phyloP scores from a whole-genome alignment of 1,284 basidiomycete species.

The Stereum hirsutum region DNA sequence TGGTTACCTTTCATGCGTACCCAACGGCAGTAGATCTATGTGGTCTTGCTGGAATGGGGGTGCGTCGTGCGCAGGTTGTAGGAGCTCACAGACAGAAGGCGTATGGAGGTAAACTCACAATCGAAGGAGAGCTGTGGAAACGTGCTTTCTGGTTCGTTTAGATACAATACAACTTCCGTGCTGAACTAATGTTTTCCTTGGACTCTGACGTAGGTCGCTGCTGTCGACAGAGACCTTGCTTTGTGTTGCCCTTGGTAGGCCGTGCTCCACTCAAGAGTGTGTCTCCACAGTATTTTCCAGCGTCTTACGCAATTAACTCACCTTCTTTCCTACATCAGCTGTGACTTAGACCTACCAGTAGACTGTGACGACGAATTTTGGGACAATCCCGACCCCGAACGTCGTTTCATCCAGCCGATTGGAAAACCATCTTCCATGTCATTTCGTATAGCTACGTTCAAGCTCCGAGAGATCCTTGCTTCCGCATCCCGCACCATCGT shows the following conservation, averaged over 20 bases:
- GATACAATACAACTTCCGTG: not conserved
- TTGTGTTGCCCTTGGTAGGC: constrained; percentile 65
- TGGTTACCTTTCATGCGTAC: constrained; percentile 41
- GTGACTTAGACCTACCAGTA: constrained; percentile 68
- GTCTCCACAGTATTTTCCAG: constrained; percentile 35
- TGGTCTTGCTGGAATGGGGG: constrained; percentile 63
- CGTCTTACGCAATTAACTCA: not conserved
- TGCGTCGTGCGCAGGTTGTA: constrained; percentile 60
- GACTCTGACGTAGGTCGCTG: constrained; percentile 36
- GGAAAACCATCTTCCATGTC: constrained; percentile 51
- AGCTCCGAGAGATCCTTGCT: constrained; percentile 63
- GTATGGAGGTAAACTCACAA: constrained; percentile 25
- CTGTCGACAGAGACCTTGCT: constrained; percentile 49
- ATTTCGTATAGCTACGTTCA: constrained; percentile 60
- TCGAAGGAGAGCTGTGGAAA: constrained; percentile 65
- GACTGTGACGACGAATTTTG: constrained; percentile 86
- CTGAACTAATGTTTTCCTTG: not conserved
- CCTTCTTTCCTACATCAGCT: constrained; percentile 28
- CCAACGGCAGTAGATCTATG: constrained; percentile 66
- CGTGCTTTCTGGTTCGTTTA: constrained; percentile 67
- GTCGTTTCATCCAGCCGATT: constrained; percentile 54
- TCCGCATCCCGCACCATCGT: constrained; percentile 69
- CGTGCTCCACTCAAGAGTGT: constrained; percentile 74
- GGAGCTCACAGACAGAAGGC: constrained; percentile 51
- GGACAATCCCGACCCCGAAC: constrained; percentile 40